Evolutionary conservation across 2,329 filamentous ascomycete genomes (phyloP), one percentile per base, ranked within the genome.

Genomic region (Hymenoscyphus salicellus): DNA sequence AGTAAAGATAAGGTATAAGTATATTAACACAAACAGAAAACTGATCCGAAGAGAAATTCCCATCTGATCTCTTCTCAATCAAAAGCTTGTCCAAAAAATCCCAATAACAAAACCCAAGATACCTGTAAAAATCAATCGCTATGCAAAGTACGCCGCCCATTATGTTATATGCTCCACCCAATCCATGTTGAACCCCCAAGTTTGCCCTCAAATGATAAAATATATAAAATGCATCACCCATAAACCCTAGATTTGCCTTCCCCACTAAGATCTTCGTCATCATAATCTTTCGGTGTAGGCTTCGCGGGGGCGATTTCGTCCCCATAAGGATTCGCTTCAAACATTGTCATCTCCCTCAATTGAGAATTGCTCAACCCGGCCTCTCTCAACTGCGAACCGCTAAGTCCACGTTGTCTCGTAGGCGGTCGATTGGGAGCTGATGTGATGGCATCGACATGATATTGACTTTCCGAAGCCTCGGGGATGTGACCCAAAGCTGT

Each of bases 391-490:
- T 63, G 60, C 2, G 46, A 49, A 14, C 60, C 64, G 38, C 56
- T 65, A 11, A 65, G 32, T 8, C 55, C 59, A 7, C 28, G 30
- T 30, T 63, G n/a, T 55, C 52, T 32, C 16, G 28, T 28, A 26
- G 30, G 32, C 60, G 20, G 33, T 33, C 17, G 26, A 28, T n/a
- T 20, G 6, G 36, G 33, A 23, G 33, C 23, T 16, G 16, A 8
- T 11, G 32, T 14, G 16, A 43, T 16, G 14, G n/a, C 32, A 57
- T 68, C 63, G 33, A 71, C 56, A n/a, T 62, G 17, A 10, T 68
- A n/a, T 8, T 56, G 62, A 62, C 66, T 69, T 58, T 72, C 70
- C 3, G 65, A 65, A 1, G 70, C 70, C 41, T 72, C 70, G 33
- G 69, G 64, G 20, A 72, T 72, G 64, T 69, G 63, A 2, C 65